Evolutionary conservation across 495 filamentous ascomycete genomes (phyloP).

Genomic region (Bryoglossum gracile): DNA sequence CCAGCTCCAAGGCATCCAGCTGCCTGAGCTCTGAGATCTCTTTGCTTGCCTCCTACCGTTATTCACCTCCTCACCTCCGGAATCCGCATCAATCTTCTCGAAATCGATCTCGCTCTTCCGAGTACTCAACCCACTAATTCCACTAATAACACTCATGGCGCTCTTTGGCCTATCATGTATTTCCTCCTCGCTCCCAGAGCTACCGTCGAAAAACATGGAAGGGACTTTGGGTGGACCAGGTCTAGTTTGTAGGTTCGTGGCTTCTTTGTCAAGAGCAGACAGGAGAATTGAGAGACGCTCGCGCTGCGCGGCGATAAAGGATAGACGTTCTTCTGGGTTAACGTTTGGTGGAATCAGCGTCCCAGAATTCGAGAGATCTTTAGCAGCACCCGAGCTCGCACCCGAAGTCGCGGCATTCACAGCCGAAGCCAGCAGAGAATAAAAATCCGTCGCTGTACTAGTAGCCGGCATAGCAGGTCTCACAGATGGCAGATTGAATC

Average conservation of each 20-base stretch:
- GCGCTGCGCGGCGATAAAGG: constrained; percentile 64
- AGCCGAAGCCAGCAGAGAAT: constrained; percentile 66
- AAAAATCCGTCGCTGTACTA: constrained; percentile 55
- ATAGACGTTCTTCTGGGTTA: constrained; percentile 53
- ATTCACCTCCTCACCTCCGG: constrained; percentile 42
- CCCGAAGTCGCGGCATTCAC: constrained; percentile 36
- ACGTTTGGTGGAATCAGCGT: constrained; percentile 62
- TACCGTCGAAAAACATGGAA: constrained; percentile 22
- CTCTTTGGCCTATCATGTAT: constrained; percentile 33
- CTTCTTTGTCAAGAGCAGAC: constrained; percentile 68
- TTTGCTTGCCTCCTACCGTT: constrained; percentile 25
- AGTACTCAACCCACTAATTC: constrained; percentile 31
- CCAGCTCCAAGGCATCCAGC: constrained; percentile 59
- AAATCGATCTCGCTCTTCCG: constrained; percentile 57
- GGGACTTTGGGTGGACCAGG: constrained; percentile 4
- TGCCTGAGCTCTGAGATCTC: constrained; percentile 28
- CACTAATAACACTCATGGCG: constrained; percentile 32
- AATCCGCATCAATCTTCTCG: constrained; percentile 72
- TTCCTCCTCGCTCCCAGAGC: constrained; percentile 13
- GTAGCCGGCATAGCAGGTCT: constrained; percentile 34
- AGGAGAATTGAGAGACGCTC: constrained; percentile 65
- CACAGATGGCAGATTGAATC: constrained; percentile 72
- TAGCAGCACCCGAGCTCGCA: constrained; percentile 2
- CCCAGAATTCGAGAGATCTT: constrained; percentile 47
- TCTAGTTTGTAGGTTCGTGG: constrained; percentile 28